Evolutionary conservation across 352 stramenopile species (phyloP).

Genomic region (Pythium graminicola): DNA sequence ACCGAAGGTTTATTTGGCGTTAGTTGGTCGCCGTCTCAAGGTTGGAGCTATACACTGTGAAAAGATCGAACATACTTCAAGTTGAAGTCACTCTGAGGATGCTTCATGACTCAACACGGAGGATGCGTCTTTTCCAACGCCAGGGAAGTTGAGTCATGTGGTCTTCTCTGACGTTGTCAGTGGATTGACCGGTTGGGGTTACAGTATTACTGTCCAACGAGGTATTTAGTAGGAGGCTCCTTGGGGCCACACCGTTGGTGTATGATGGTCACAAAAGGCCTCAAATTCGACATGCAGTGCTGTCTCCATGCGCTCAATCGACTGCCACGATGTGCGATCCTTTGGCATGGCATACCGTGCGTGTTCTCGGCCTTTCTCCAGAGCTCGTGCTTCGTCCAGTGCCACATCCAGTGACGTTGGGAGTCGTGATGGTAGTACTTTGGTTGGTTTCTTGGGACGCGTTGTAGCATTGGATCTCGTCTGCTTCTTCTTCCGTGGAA

Average conservation of each 20-base stretch:
- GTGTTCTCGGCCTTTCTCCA: constrained; percentile 29
- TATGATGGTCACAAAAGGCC: constrained; percentile 50
- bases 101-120: too few species aligned
- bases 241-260: constrained; percentile 59
- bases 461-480: background rate
- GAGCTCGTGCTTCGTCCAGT: constrained; percentile 31
- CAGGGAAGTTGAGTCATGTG: too few species aligned
- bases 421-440: background rate
- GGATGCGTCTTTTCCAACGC: too few species aligned
- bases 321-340: constrained; percentile 2
- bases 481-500: constrained; percentile 8
- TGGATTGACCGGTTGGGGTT: too few species aligned
- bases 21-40: too few species aligned
- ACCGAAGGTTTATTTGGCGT: too few species aligned
- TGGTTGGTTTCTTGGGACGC: background rate
- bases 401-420: constrained; percentile 29
- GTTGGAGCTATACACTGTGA: too few species aligned
- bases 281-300: constrained; percentile 49
- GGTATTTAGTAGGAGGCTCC: constrained; percentile 11
- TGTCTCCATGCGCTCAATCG: constrained; percentile 38
- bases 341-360: background rate
- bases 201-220: too few species aligned
- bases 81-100: too few species aligned
- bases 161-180: too few species aligned
- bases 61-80: too few species aligned